These are phyloP conservation scores for Pelargonium myrrhifolium DNA, from an alignment of 441 rosid species.

Conservation along the genomic window DNA sequence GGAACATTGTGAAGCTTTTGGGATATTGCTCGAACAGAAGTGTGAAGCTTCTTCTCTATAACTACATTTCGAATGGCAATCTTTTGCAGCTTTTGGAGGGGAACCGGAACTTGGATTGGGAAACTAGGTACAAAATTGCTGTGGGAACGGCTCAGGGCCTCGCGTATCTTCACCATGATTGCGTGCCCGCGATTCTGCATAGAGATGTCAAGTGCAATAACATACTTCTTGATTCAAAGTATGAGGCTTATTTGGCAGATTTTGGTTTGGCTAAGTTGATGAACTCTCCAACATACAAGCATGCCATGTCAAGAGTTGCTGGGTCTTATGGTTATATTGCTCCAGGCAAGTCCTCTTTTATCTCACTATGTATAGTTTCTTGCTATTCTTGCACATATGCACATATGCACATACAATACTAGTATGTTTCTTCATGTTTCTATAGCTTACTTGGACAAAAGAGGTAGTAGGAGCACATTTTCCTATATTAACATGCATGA, in stretches of 20 bases:
- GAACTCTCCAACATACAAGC: constrained; percentile 66
- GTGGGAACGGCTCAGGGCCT: constrained; percentile 90
- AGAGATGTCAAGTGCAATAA: constrained; percentile 89
- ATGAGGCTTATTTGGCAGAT: constrained; percentile 78
- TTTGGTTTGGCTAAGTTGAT: constrained; percentile 84
- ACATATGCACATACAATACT: too few species aligned
- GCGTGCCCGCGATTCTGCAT: constrained; percentile 74
- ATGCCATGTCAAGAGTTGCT: constrained; percentile 75
- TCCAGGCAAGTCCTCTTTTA: constrained; percentile 50
- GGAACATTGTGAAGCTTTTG: constrained; percentile 75
- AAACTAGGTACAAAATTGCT: constrained; percentile 79
- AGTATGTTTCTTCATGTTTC: too few species aligned
- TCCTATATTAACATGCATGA: too few species aligned
- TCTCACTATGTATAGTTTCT: neutral
- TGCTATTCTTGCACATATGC: too few species aligned
- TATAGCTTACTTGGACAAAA: too few species aligned
- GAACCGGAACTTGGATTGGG: constrained; percentile 75
- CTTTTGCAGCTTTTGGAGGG: constrained; percentile 63
- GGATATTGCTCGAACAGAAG: constrained; percentile 84
- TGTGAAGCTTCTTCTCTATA: constrained; percentile 80
- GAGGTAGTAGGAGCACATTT: too few species aligned
- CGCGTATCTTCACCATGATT: constrained; percentile 86
- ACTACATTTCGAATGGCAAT: constrained; percentile 74
- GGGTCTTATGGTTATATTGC: constrained; percentile 93
- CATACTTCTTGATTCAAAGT: constrained; percentile 75